phyloP scores from a whole-genome alignment of 2,329 filamentous ascomycete genomes.

The Cladosporium sp. region DNA sequence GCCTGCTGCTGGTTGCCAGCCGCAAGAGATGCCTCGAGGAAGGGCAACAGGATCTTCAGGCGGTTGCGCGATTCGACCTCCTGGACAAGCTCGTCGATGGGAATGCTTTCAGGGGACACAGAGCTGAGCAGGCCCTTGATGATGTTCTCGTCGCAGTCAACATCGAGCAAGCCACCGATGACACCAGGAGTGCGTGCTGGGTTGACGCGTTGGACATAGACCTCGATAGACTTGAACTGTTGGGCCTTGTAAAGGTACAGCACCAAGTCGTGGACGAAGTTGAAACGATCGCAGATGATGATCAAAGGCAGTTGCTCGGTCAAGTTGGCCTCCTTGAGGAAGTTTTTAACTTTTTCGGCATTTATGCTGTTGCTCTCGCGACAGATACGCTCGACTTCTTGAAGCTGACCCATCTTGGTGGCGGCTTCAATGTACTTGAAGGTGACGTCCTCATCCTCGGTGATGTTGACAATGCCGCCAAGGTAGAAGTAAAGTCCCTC shows the following conservation, averaged over 20 bases:
- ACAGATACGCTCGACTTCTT: constrained; percentile 95
- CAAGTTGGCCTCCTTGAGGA: constrained; percentile 91
- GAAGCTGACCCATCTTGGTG: constrained; percentile 86
- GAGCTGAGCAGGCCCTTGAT: constrained; percentile 89
- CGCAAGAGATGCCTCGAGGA: constrained; percentile 87
- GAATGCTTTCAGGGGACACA: constrained; percentile 78
- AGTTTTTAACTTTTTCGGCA: constrained; percentile 96
- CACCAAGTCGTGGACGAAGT: constrained; percentile 95
- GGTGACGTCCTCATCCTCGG: constrained; percentile 89
- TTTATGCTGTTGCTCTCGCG: constrained; percentile 85
- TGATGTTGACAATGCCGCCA: constrained; percentile 94
- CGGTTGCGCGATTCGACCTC: constrained; percentile 97
- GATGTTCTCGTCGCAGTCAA: constrained; percentile 93
- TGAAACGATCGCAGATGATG: constrained; percentile 98
- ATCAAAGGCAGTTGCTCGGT: constrained; percentile 93
- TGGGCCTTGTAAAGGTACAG: constrained; percentile 98
- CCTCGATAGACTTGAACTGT: constrained; percentile 97
- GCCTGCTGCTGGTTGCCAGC: constrained; percentile 93
- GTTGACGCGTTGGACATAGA: constrained; percentile 96
- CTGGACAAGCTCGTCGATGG: constrained; percentile 86
- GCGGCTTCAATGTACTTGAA: constrained; percentile 99
- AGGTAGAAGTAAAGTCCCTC: constrained; percentile 98
- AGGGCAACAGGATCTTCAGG: constrained; percentile 89
- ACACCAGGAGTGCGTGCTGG: constrained; percentile 86
- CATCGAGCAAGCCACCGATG: constrained; percentile 87